phyloP scores from a whole-genome alignment of 2,329 filamentous ascomycete species.

The Phaeosphaeria sp. region DNA sequence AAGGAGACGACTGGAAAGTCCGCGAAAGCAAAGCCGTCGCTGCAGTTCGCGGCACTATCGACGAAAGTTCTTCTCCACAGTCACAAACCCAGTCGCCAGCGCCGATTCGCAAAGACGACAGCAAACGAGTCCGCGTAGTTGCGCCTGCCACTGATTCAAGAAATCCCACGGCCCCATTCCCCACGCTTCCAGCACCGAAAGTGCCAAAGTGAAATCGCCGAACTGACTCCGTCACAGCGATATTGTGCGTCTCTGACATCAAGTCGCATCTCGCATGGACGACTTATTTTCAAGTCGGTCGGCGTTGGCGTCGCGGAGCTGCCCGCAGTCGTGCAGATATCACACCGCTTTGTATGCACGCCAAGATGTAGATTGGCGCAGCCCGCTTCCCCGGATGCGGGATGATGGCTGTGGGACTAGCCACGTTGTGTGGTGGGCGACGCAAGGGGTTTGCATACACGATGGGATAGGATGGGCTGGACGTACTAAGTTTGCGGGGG shows the following conservation, averaged over 20 bases:
- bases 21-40: constrained; percentile 52
- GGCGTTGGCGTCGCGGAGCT: constrained; percentile 12
- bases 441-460: background rate
- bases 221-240: background rate
- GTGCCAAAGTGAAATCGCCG: constrained; percentile 3
- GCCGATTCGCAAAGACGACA: constrained; percentile 28
- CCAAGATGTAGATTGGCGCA: constrained; percentile 14
- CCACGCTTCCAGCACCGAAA: constrained; percentile 10
- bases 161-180: constrained; percentile 12
- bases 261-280: constrained; percentile 1
- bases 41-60: constrained; percentile 44
- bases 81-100: constrained; percentile 14
- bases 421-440: constrained; percentile 15
- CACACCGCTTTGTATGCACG: constrained; percentile 35
- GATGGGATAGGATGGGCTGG: background rate
- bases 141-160: constrained; percentile 14
- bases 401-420: constrained; percentile 19
- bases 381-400: constrained; percentile 31
- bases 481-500: too few relatives aligned
- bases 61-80: constrained; percentile 21
- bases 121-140: constrained; percentile 40
- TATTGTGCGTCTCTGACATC: constrained; percentile 5
- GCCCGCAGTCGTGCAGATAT: constrained; percentile 30
- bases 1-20: constrained; percentile 52
- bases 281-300: background rate